Evolutionary conservation across 1,284 basidiomycete species (phyloP), one percentile per base, ranked within the genome.

Genomic region (Irpex sp.): DNA sequence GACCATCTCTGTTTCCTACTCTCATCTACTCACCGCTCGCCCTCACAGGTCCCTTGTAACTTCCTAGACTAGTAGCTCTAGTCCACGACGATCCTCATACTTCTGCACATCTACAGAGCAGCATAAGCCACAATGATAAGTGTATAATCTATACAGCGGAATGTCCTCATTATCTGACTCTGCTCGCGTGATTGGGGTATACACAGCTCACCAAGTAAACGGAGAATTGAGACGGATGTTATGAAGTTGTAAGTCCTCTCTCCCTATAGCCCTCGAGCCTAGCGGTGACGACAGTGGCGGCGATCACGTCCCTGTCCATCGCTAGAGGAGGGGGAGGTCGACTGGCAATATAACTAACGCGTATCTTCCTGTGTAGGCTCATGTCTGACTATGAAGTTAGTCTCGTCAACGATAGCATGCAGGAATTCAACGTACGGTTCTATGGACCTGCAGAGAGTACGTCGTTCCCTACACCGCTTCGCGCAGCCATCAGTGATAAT

Each of bases 361-460:
- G 26, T 26, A 26, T 26, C 3, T 26, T 26, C 3, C 26, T 26
- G 3, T n/a, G n/a, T 75, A 97, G 95, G 76, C 79, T 97, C 70
- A 97, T 97, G 94, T 96, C 94, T 15, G 95, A 97, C 79, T 96
- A 94, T 76, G 94, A 99, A 75, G 96, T 99, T 65, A 94, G 88
- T 39, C 89, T 99, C 67, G 94, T 98, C 64, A 98, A 99, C 74
- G 97, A 98, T 77, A 98, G 86, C 81, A 97, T 98, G 93, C 94
- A 96, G 75, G 97, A 99, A 80, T 98, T 99, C 83, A 95, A 94
- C 71, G 96, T 99, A 66, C 89, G 91, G 65, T 99, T 99, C 81
- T 85, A 93, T 68, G 97, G 97, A 4, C 97, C 97, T 11, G 78
- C 83, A 66, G 97, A 99, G 78, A 99, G 97, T 97, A 79, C 75